Evolutionary conservation across 2,329 filamentous ascomycete species (phyloP).

Genomic region (Botrytis tulipae): DNA sequence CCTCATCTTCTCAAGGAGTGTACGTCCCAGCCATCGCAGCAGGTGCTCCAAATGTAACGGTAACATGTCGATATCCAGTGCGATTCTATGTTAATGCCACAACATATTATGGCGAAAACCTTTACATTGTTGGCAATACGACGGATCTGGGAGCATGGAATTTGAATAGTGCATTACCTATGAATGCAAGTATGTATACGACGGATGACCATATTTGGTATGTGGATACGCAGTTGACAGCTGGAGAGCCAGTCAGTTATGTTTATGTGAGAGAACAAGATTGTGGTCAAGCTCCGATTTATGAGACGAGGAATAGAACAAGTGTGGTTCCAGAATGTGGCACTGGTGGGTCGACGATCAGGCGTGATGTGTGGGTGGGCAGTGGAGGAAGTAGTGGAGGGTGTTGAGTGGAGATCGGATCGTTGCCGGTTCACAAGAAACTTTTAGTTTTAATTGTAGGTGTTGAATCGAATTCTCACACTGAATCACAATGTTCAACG

Average conservation of each 20-base stretch:
- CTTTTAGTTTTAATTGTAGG: not conserved
- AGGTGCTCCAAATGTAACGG: slow-evolving; percentile 38
- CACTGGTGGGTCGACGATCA: slow-evolving; percentile 31
- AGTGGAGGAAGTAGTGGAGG: slow-evolving; percentile 34
- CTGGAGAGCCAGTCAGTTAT: slow-evolving; percentile 46
- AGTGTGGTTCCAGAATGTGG: slow-evolving; percentile 44
- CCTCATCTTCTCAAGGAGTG: slow-evolving; percentile 46
- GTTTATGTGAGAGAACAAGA: slow-evolving; percentile 48
- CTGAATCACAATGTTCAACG: not conserved
- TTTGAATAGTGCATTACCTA: slow-evolving; percentile 34
- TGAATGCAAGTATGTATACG: slow-evolving; percentile 46
- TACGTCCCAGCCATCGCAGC: slow-evolving; percentile 52
- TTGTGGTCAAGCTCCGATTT: slow-evolving; percentile 44
- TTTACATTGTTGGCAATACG: slow-evolving; percentile 47
- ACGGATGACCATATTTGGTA: slow-evolving; percentile 46
- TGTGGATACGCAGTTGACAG: slow-evolving; percentile 42
- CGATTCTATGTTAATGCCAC: slow-evolving; percentile 48
- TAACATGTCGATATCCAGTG: slow-evolving; percentile 39
- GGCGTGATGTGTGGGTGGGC: slow-evolving; percentile 44
- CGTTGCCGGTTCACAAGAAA: not conserved
- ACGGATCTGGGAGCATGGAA: slow-evolving; percentile 47
- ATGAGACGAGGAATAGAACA: slow-evolving; percentile 46
- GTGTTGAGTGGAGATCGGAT: slow-evolving; percentile 24
- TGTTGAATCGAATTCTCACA: not conserved
- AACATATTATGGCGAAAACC: slow-evolving; percentile 49